A percentile compares a stretch with the other conserved stretches of the same genome.
phyloP scores from a whole-genome alignment of 495 filamentous ascomycete genomes.

The Penicillium coffeae region DNA sequence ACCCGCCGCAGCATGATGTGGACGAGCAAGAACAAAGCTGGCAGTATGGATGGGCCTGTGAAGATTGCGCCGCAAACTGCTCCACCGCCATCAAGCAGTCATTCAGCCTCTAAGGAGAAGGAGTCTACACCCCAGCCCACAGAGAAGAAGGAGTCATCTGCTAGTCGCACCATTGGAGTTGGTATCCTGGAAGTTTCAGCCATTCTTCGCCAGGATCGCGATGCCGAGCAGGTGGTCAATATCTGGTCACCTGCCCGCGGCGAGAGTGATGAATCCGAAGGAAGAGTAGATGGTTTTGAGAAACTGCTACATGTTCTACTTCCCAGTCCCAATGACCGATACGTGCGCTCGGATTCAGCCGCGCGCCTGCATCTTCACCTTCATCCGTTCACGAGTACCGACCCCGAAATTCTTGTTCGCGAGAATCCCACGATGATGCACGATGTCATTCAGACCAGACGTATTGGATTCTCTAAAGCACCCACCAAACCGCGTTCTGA shows the following conservation, averaged over 20 bases:
- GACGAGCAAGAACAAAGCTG: constrained; percentile 44
- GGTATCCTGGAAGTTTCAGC: constrained; percentile 77
- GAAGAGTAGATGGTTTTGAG: constrained; percentile 63
- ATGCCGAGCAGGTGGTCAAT: constrained; percentile 70
- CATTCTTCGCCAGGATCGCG: constrained; percentile 70
- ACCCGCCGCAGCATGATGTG: constrained; percentile 82
- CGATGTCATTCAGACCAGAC: constrained; percentile 69
- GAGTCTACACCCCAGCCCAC: constrained; percentile 29
- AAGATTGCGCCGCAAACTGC: constrained; percentile 35
- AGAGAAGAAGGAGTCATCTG: constrained; percentile 39
- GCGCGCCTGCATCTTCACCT: constrained; percentile 74
- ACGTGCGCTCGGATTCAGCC: constrained; percentile 63
- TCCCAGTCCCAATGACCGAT: constrained; percentile 66
- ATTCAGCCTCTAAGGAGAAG: constrained; percentile 48
- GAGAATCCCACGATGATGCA: constrained; percentile 86
- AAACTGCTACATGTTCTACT: constrained; percentile 70
- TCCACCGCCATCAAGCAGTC: constrained; percentile 52
- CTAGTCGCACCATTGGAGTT: constrained; percentile 70
- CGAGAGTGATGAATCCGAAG: constrained; percentile 52
- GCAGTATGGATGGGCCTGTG: constrained; percentile 23
- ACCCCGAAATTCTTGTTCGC: constrained; percentile 75
- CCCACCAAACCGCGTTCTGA: constrained; percentile 84
- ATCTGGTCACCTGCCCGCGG: constrained; percentile 71
- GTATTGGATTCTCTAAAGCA: constrained; percentile 93
- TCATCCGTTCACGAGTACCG: constrained; percentile 67